These are phyloP conservation scores for Penicillium verrucosum DNA, from an alignment of 2,329 filamentous ascomycete species.

Conservation along the genomic window DNA sequence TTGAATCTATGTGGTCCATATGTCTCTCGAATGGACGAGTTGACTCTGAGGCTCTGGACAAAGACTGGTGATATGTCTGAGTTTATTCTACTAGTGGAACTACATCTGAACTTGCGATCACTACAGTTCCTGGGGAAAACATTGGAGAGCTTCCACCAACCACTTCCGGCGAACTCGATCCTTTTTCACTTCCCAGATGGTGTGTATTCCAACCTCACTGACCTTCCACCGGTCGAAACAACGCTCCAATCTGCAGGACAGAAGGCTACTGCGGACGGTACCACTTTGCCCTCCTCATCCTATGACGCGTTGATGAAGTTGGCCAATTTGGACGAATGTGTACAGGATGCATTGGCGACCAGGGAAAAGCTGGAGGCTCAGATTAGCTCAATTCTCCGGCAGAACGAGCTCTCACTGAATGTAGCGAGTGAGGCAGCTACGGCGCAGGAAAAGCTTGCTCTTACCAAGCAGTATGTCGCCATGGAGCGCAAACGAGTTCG, in stretches of 20 bases:
- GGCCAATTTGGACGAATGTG: conserved; percentile 82
- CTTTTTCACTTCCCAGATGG: conserved; percentile 84
- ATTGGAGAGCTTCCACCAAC: conserved; percentile 62
- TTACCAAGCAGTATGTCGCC: conserved; percentile 52
- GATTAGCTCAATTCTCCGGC: conserved; percentile 58
- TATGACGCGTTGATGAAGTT: conserved; percentile 87
- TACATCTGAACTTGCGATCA: conserved; percentile 66
- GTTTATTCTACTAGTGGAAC: conserved; percentile 67
- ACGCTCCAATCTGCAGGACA: conserved; percentile 14
- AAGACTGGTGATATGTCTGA: conserved; percentile 52
- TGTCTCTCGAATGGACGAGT: conserved; percentile 62
- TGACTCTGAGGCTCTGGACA: conserved; percentile 74
- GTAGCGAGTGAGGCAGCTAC: conserved; percentile 35
- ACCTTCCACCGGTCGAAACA: conserved; percentile 54
- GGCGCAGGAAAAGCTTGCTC: conserved; percentile 40
- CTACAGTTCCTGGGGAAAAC: conserved; percentile 74
- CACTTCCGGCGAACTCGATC: conserved; percentile 76
- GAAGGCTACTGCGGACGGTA: conserved; percentile 42
- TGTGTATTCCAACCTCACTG: conserved; percentile 71
- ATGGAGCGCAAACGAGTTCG: conserved; percentile 66
- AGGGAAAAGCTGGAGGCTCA: conserved; percentile 71
- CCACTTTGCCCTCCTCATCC: conserved; percentile 65
- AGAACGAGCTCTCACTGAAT: conserved; percentile 34
- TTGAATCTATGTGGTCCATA: conserved; percentile 60
- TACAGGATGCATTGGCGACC: conserved; percentile 82